phyloP scores from a whole-genome alignment of 2,329 filamentous ascomycete genomes.

The Chaetomium globosum region DNA sequence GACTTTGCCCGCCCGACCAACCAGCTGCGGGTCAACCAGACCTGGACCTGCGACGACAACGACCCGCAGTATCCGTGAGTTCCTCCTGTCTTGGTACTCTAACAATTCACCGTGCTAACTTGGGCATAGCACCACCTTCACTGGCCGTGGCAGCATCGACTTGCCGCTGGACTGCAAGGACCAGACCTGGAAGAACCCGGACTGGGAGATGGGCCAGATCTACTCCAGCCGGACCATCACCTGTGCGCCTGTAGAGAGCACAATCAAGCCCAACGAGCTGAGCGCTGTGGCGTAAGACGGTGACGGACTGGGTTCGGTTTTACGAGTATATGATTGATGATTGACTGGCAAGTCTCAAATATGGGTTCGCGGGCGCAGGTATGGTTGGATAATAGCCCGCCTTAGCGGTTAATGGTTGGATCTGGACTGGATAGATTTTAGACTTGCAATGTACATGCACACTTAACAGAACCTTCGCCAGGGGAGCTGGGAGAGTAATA shows the following conservation, averaged over 20 bases:
- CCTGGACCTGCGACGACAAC: constrained; percentile 50
- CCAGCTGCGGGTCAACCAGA: constrained; percentile 51
- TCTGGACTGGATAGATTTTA: neutral
- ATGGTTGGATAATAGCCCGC: neutral
- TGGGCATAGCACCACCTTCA: constrained; percentile 39
- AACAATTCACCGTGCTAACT: constrained; percentile 3
- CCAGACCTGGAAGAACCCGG: constrained; percentile 43
- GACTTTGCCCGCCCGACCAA: constrained; percentile 46
- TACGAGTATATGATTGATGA: constrained; percentile 16
- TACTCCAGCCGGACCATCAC: constrained; percentile 44
- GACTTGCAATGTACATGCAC: neutral
- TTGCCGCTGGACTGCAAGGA: constrained; percentile 44
- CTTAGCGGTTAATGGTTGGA: neutral
- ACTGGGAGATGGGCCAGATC: constrained; percentile 47
- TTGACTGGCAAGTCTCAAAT: neutral
- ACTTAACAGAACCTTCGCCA: neutral
- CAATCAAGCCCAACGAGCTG: constrained; percentile 42
- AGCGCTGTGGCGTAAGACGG: constrained; percentile 42
- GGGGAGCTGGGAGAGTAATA: no score
- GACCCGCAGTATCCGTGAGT: constrained; percentile 47
- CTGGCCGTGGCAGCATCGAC: constrained; percentile 41
- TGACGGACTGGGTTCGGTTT: neutral
- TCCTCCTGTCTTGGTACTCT: neutral
- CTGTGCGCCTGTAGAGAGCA: constrained; percentile 41
- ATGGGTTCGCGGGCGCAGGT: neutral